Conservation (phyloP, 2,329 filamentous ascomycete species). For the Arthroderma sp. region DNA sequence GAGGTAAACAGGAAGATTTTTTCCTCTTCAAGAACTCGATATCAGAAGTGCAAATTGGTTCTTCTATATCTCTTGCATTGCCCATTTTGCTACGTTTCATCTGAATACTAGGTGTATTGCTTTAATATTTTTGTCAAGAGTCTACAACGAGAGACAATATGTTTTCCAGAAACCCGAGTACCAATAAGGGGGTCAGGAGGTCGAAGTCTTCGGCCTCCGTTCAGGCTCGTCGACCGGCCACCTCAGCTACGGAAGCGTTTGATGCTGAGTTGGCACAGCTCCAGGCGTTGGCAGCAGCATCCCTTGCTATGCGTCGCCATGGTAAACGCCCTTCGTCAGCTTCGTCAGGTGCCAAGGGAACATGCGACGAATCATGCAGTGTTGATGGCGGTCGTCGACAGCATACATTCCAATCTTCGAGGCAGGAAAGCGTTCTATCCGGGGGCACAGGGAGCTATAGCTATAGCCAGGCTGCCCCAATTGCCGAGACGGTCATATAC, state of each 20-base stretch:
- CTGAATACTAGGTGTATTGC: not conserved
- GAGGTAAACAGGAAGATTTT: too few relatives aligned
- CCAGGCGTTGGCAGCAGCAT: conserved; percentile 33
- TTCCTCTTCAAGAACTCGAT: too few relatives aligned
- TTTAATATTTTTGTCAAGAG: not conserved
- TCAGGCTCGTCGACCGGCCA: conserved; percentile 18
- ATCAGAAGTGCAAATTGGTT: not conserved
- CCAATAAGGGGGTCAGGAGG: conserved; percentile 25
- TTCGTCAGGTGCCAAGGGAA: conserved; percentile 4
- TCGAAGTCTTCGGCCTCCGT: conserved; percentile 32
- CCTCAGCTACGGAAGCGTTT: conserved; percentile 19
- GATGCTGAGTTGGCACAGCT: conserved; percentile 22
- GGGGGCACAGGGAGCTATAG: not conserved
- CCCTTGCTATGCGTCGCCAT: conserved; percentile 32
- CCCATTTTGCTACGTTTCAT: not conserved
- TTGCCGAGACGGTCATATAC: not conserved
- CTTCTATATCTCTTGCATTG: not conserved
- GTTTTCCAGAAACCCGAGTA: conserved; percentile 21
- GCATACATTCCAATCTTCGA: not conserved
- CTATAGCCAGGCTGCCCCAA: not conserved
- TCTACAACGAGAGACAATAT: conserved; percentile 12
- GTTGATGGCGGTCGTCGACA: not conserved
- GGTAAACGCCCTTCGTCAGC: conserved; percentile 16
- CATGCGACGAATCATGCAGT: not conserved
- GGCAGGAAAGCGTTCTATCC: not conserved